These are phyloP conservation scores for Cystofilobasidium ferigula DNA, from an alignment of 768 basidiomycete genomes.

Conservation along the genomic window DNA sequence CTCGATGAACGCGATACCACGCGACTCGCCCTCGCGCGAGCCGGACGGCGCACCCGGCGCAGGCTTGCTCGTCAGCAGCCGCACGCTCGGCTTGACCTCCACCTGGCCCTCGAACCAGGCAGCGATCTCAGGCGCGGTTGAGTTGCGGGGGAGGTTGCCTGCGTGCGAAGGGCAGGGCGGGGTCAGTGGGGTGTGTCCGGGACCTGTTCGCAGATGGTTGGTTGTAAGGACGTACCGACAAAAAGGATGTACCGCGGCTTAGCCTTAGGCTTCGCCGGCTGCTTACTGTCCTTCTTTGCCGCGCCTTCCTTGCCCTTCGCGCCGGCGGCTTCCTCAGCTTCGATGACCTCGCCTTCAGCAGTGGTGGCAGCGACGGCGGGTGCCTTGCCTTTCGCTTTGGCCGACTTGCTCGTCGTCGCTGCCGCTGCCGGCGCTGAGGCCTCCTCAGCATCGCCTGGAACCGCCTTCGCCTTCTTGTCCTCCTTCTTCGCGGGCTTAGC, in stretches of 20 bases:
- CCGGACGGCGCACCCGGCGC: constrained; percentile 16
- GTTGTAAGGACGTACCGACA: constrained; percentile 26
- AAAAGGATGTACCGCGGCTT: constrained; percentile 25
- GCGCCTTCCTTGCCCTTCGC: not conserved
- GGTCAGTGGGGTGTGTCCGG: too few species aligned
- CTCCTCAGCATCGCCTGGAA: not conserved
- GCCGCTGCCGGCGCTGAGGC: not conserved
- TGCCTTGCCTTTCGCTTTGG: not conserved
- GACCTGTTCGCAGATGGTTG: too few species aligned
- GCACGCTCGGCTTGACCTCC: constrained; percentile 21
- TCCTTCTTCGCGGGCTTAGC: not conserved
- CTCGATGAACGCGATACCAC: constrained; percentile 27
- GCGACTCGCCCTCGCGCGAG: constrained; percentile 8
- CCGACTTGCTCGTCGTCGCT: not conserved
- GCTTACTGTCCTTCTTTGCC: not conserved
- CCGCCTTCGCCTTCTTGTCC: not conserved
- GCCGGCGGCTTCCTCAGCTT: not conserved
- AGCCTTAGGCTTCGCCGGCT: constrained; percentile 11
- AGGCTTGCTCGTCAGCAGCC: constrained; percentile 24
- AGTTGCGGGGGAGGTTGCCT: constrained; percentile 22
- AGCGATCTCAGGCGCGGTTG: constrained; percentile 17
- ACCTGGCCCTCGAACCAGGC: constrained; percentile 22
- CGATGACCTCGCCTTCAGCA: not conserved
- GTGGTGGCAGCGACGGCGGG: not conserved
- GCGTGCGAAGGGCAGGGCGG: not conserved